phyloP scores from a whole-genome alignment of 139 green algal genomes.

The Pseudopediastrum boryanum region DNA sequence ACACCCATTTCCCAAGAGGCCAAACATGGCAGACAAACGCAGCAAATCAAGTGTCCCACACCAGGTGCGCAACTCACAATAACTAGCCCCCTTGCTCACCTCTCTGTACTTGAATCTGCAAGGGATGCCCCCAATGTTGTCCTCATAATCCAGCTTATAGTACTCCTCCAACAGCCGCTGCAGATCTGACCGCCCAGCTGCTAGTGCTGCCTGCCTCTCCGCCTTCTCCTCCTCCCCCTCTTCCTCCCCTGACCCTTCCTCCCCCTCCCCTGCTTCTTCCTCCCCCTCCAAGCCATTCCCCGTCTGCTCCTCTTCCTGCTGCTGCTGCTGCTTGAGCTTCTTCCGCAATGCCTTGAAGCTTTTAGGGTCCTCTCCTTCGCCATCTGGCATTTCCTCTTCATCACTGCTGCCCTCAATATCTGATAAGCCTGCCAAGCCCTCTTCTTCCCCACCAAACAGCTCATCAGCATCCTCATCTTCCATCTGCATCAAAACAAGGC shows the following conservation, averaged over 20 bases:
- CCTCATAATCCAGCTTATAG: slow-evolving; percentile 93
- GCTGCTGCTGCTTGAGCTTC: slow-evolving; percentile 11
- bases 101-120: slow-evolving; percentile 73
- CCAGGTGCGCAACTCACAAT: too few species aligned
- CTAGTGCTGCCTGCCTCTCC: neutral
- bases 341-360: neutral
- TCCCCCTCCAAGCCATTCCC: slow-evolving; percentile 34
- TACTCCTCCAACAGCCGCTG: slow-evolving; percentile 89
- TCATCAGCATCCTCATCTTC: slow-evolving; percentile 33
- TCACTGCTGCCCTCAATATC: neutral
- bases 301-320: slow-evolving; percentile 40
- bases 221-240: slow-evolving; percentile 15
- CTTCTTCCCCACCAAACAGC: slow-evolving; percentile 40
- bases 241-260: neutral
- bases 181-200: slow-evolving; percentile 47
- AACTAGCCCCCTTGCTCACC: slow-evolving; percentile 29
- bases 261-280: neutral
- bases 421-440: slow-evolving; percentile 8
- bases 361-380: slow-evolving; percentile 4
- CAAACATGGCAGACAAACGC: too few species aligned
- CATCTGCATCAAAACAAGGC: neutral
- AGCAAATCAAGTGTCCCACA: too few species aligned
- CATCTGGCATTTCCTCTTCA: neutral
- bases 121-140: slow-evolving; percentile 76
- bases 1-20: too few species aligned